Evolutionary conservation across 345 rosid species (phyloP).

Genomic region (Streptanthus diversifolius): DNA sequence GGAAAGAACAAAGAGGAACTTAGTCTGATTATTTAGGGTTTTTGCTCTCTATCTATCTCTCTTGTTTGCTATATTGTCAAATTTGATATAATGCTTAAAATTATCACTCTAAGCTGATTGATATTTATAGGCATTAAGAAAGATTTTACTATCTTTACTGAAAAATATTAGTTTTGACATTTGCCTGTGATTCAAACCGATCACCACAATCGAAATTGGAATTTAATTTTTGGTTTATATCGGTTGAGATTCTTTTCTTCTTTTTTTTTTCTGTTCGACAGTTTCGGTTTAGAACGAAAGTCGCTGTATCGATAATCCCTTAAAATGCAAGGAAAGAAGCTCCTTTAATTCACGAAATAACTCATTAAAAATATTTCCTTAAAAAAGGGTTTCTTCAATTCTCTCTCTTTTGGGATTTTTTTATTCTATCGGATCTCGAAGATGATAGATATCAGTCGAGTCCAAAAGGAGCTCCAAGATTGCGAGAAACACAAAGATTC

Average conservation of each 20-base stretch:
- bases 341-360: neutral
- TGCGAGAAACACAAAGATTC: constrained; percentile 66
- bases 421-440: neutral
- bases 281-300: too few species aligned
- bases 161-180: too few species aligned
- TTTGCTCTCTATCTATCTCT: too few species aligned
- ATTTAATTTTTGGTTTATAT: neutral
- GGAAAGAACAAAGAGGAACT: too few species aligned
- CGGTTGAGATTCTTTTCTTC: too few species aligned
- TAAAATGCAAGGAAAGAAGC: constrained; percentile 15
- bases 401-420: neutral
- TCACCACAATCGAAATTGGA: neutral
- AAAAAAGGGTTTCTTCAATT: neutral
- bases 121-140: too few species aligned
- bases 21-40: too few species aligned
- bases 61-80: too few species aligned
- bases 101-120: too few species aligned
- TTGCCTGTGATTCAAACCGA: neutral
- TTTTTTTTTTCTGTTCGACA: neutral
- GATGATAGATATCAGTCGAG: constrained; percentile 79
- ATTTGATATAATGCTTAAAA: too few species aligned
- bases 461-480: constrained; percentile 90
- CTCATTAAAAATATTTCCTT: neutral
- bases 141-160: too few species aligned
- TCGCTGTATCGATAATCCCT: constrained; percentile 11